Evolutionary conservation across 2,329 filamentous ascomycete species (phyloP), one percentile per base, ranked within the genome.

Genomic region (Sclerotinia borealis): DNA sequence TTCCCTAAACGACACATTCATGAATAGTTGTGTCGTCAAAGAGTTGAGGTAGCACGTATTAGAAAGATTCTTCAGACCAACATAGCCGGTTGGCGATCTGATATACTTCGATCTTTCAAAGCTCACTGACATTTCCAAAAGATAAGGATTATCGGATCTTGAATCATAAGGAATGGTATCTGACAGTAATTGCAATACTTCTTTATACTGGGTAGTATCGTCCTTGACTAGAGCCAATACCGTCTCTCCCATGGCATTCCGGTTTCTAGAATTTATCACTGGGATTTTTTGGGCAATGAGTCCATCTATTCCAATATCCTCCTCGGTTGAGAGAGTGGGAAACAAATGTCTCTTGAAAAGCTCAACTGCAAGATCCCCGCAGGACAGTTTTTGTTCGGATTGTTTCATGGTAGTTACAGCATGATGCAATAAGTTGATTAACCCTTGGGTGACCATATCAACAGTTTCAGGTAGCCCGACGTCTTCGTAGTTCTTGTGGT

Each of bases 1-100:
- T 19, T 85, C 82, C 22, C 95, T 88, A 72, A 99, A 98, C 8
- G 86, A 83, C 19, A 90, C 78, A 73, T 99, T 98, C 92, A 97
- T 98, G 79, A 93, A 99, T 0, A 99, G 84, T 73, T 99, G 95
- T 0, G 92, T 93, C 65, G 98, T 83, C 0, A 99, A 80, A 0
- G 95, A 98, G 74, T 99, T 99, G 73, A 98, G 83, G 74, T 99
- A 99, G 76, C 95, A 99, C 0, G 96, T 98, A 73, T 97, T 96
- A 11, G 92, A 95, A 19, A 97, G 82, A 71, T 99, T 99, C 63
- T 84, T 84, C n/a, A 99, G 77, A 1, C 95, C 95, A n/a, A 90
- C 86, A 73, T 96, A 96, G 25, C 92, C 92, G 66, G 90, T 90
- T 1, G 84, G 77, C 2, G 91, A 86, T 66, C 92, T 86, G n/a